These are phyloP conservation scores for Favolaschia claudopus DNA, from an alignment of 768 basidiomycete genomes.

Conservation along the genomic window DNA sequence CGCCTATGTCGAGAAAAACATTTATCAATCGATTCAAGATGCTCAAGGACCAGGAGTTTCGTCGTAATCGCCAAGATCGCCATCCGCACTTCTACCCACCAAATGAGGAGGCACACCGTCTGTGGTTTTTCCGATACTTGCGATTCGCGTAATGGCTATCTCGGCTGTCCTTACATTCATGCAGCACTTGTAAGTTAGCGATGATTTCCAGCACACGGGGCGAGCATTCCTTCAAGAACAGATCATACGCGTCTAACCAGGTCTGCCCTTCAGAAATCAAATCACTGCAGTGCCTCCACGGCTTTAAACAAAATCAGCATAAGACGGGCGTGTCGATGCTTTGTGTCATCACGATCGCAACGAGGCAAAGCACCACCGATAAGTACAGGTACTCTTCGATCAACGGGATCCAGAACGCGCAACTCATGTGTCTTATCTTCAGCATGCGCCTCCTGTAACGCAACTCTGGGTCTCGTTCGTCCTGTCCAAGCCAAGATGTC, in stretches of 20 bases:
- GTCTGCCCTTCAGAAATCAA: slow-evolving; percentile 23
- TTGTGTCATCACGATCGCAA: slow-evolving; percentile 25
- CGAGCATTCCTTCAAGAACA: slow-evolving; percentile 14
- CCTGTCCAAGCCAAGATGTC: neutral
- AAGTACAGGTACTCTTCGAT: slow-evolving; percentile 36
- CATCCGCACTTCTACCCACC: too few relatives aligned
- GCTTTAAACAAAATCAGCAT: slow-evolving; percentile 54
- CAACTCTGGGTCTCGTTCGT: neutral
- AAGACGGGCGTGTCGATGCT: slow-evolving; percentile 23
- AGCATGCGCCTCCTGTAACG: slow-evolving; percentile 19
- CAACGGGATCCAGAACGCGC: neutral
- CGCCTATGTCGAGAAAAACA: too few relatives aligned
- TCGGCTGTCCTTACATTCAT: slow-evolving; percentile 47
- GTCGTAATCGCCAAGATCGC: neutral
- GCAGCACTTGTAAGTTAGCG: slow-evolving; percentile 48
- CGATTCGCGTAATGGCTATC: slow-evolving; percentile 34
- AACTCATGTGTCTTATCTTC: slow-evolving; percentile 29
- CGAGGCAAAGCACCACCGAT: slow-evolving; percentile 44
- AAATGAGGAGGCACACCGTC: too few relatives aligned
- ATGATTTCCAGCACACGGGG: slow-evolving; percentile 27
- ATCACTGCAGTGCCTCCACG: slow-evolving; percentile 40
- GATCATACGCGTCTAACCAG: slow-evolving; percentile 41
- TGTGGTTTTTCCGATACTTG: too few relatives aligned
- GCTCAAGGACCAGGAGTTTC: too few relatives aligned
- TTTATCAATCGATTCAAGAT: too few relatives aligned